phyloP scores from a whole-genome alignment of 2,329 filamentous ascomycete genomes.

The Huntiella savannae region DNA sequence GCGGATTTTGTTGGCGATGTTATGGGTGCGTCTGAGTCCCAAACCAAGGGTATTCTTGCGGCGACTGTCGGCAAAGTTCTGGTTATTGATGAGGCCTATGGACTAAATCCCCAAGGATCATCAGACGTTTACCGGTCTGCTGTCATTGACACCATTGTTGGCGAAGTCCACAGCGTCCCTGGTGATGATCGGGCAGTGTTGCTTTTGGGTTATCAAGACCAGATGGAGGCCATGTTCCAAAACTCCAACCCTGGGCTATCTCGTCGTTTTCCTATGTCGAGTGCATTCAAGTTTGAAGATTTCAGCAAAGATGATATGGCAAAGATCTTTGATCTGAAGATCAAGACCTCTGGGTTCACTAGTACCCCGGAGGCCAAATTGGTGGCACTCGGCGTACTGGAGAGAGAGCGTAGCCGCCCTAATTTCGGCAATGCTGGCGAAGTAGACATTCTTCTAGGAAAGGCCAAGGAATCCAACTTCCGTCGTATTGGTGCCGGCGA shows the following conservation, averaged over 20 bases:
- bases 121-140: slow-evolving; percentile 35
- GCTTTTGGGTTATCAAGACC: slow-evolving; percentile 48
- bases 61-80: slow-evolving; percentile 53
- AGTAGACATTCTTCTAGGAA: slow-evolving; percentile 47
- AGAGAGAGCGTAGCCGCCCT: slow-evolving; percentile 32
- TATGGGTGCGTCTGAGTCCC: slow-evolving; percentile 48
- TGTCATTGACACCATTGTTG: slow-evolving; percentile 56
- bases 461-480: slow-evolving; percentile 20
- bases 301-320: slow-evolving; percentile 39
- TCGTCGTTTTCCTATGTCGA: slow-evolving; percentile 43
- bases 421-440: slow-evolving; percentile 59
- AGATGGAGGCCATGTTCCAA: slow-evolving; percentile 56
- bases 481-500: not conserved
- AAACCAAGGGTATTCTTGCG: slow-evolving; percentile 53
- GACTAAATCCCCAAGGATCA: slow-evolving; percentile 23
- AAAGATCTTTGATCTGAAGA: slow-evolving; percentile 42
- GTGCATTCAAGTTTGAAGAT: slow-evolving; percentile 50
- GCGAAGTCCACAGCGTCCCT: slow-evolving; percentile 48
- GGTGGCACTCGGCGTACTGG: slow-evolving; percentile 40
- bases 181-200: slow-evolving; percentile 57
- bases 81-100: slow-evolving; percentile 66
- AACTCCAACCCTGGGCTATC: slow-evolving; percentile 52
- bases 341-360: slow-evolving; percentile 34
- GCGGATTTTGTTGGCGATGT: slow-evolving; percentile 49
- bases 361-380: slow-evolving; percentile 30